phyloP scores from a whole-genome alignment of 2,329 filamentous ascomycete genomes.

The Magnaporthiopsis rhizophila region DNA sequence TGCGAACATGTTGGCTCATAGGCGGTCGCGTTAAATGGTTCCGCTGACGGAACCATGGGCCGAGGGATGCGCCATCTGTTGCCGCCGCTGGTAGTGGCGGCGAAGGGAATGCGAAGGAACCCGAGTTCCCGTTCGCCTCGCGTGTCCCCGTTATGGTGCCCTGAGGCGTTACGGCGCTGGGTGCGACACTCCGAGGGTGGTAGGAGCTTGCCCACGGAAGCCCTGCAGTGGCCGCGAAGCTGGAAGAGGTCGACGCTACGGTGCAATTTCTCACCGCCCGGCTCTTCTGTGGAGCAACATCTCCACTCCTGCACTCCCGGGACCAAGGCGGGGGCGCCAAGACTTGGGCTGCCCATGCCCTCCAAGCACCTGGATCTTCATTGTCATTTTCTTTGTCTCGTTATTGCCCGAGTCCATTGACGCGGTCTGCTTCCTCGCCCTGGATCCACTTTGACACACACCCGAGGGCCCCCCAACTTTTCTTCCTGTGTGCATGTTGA shows the following conservation, averaged over 20 bases:
- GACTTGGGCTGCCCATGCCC: too few species aligned
- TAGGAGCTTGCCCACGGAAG: not conserved
- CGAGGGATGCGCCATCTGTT: constrained; percentile 3
- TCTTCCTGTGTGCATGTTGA: too few species aligned
- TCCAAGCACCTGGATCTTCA: too few species aligned
- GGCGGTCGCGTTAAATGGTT: not conserved
- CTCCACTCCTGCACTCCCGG: too few species aligned
- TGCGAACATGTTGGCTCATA: constrained; percentile 5
- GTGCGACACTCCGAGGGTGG: not conserved
- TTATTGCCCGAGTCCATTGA: too few species aligned
- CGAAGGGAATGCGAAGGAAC: not conserved
- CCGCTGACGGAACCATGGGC: not conserved
- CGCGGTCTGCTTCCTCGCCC: too few species aligned
- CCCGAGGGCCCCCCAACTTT: too few species aligned
- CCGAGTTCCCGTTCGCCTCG: constrained; percentile 1
- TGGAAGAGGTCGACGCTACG: not conserved
- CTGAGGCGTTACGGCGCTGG: not conserved
- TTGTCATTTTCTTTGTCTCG: too few species aligned
- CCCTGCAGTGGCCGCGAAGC: constrained; percentile 3
- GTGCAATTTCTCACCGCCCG: too few species aligned
- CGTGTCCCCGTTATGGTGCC: constrained; percentile 1
- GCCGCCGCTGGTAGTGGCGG: constrained; percentile 1
- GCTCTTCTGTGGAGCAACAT: too few species aligned
- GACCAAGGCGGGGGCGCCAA: too few species aligned
- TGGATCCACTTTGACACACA: too few species aligned